These are phyloP conservation scores for Aspergillus taichungensis DNA, from an alignment of 495 filamentous ascomycete species.

Conservation along the genomic window DNA sequence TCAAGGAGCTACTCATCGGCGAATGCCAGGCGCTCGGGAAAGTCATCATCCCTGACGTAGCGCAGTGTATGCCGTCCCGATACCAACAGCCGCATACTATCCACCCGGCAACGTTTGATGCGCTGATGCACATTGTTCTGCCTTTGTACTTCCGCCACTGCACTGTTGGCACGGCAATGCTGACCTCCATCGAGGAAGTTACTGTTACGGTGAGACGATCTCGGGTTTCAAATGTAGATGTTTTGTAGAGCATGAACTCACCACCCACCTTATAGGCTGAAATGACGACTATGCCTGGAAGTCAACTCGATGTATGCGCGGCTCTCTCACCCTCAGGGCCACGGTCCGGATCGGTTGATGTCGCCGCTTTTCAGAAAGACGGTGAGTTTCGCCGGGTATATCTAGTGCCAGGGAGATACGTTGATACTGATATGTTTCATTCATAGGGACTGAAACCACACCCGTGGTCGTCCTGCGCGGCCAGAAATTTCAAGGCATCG, in stretches of 20 bases:
- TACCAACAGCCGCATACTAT: constrained; percentile 24
- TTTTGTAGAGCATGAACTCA: not conserved
- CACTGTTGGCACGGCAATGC: constrained; percentile 1
- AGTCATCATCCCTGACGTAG: constrained; percentile 19
- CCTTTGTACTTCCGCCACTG: not conserved
- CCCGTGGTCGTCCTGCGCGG: not conserved
- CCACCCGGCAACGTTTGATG: constrained; percentile 32
- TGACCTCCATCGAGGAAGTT: constrained; percentile 1
- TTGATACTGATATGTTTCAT: not conserved
- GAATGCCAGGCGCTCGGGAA: constrained; percentile 10
- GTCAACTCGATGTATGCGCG: not conserved
- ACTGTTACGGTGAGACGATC: not conserved
- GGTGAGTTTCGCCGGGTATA: not conserved
- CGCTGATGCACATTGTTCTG: constrained; percentile 24
- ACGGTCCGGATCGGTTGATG: not conserved
- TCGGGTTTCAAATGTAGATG: not conserved
- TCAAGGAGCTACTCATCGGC: not conserved
- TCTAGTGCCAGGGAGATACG: not conserved
- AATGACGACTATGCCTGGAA: not conserved
- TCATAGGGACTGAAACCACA: not conserved
- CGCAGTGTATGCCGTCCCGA: constrained; percentile 19
- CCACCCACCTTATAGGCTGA: not conserved
- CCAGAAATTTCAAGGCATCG: constrained; percentile 1
- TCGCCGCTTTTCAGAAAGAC: not conserved
- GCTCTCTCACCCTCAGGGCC: not conserved